These are phyloP conservation scores for Rhytidiadelphus loreus DNA, from an alignment of 225 moss, liverwort and hornwort genomes.

Conservation along the genomic window DNA sequence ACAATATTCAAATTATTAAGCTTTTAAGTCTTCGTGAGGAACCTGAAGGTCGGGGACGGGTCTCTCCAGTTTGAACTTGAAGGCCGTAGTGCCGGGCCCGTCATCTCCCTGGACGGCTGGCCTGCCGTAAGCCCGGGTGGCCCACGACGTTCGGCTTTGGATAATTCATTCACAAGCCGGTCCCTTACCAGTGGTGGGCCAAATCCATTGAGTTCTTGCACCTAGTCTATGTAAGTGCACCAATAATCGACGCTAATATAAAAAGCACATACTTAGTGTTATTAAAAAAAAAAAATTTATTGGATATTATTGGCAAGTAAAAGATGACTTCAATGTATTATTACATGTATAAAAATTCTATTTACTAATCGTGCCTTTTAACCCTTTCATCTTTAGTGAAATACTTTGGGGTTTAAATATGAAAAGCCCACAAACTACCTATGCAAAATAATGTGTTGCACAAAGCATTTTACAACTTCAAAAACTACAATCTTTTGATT, in stretches of 20 bases:
- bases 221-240: neutral
- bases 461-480: neutral
- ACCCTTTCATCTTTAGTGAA: neutral
- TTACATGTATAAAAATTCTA: neutral
- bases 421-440: neutral
- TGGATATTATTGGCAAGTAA: neutral
- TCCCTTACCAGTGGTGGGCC: no score
- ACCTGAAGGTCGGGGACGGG: neutral
- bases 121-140: neutral
- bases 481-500: neutral
- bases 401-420: neutral
- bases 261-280: neutral
- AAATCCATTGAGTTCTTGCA: neutral
- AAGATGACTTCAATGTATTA: neutral
- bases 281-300: neutral
- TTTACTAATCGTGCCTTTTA: neutral
- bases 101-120: neutral
- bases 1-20: neutral
- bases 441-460: neutral
- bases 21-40: no score
- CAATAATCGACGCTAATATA: neutral
- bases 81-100: neutral
- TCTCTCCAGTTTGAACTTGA: neutral
- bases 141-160: neutral
- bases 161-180: no score